phyloP scores from a whole-genome alignment of 1,284 basidiomycete genomes.

The Trichosporon inkin region DNA sequence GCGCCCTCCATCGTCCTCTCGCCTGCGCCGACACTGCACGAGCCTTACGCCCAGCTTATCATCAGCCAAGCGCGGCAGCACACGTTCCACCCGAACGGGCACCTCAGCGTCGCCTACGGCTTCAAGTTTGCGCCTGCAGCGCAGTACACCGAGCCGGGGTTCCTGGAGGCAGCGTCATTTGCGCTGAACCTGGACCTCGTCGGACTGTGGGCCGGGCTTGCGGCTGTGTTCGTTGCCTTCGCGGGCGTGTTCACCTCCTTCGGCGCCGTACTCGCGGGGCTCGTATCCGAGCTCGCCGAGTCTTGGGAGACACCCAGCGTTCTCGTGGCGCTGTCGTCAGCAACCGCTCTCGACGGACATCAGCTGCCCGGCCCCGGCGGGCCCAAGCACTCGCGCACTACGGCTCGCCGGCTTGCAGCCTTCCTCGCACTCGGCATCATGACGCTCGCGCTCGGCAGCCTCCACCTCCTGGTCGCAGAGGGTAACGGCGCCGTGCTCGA shows the following conservation, averaged over 20 bases:
- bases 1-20: slow-evolving; percentile 3
- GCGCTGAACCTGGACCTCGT: not conserved
- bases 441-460: not conserved
- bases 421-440: not conserved
- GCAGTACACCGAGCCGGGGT: not conserved
- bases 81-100: not conserved
- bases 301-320: too few species aligned
- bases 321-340: not conserved
- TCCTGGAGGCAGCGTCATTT: not conserved
- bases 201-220: not conserved
- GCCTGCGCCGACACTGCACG: not conserved
- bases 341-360: too few species aligned
- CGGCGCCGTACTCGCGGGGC: not conserved
- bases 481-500: not conserved
- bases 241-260: not conserved
- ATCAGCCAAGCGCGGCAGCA: not conserved
- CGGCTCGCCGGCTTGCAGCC: not conserved
- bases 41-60: slow-evolving; percentile 6
- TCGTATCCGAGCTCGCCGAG: too few species aligned
- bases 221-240: not conserved
- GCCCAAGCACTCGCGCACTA: not conserved
- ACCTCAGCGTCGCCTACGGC: not conserved
- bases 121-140: not conserved
- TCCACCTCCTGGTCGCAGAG: not conserved
- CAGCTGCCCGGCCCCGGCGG: not conserved